A percentile compares a stretch with the other conserved stretches of the same genome.
These are phyloP conservation scores for Botryococcus braunii DNA, from an alignment of 163 green algal genomes.

Conservation along the genomic window DNA sequence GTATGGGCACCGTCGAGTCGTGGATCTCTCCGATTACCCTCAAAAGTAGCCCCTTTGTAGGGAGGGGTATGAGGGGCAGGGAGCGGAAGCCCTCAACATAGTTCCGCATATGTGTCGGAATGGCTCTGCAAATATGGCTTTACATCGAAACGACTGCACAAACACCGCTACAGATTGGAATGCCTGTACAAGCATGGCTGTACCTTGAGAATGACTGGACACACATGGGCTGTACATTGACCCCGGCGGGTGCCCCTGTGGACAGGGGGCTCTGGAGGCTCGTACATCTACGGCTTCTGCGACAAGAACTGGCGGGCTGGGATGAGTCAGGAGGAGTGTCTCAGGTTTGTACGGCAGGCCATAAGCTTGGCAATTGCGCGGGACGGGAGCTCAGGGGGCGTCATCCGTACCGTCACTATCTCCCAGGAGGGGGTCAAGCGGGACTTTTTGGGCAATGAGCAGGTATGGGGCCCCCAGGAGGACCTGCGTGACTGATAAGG, in stretches of 20 bases:
- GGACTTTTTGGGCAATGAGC: conserved; percentile 26
- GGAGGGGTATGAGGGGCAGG: neutral
- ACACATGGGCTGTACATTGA: neutral
- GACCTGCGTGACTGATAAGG: no score
- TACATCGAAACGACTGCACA: neutral
- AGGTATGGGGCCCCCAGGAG: no score
- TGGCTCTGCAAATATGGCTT: neutral
- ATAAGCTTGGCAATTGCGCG: conserved; percentile 68
- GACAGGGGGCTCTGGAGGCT: conserved; percentile 60
- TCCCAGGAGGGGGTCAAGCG: conserved; percentile 34
- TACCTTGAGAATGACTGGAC: neutral
- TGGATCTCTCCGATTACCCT: neutral
- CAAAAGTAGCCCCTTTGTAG: neutral
- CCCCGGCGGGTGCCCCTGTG: no score
- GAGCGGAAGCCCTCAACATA: neutral
- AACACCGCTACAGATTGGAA: neutral
- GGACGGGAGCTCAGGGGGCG: conserved; percentile 61
- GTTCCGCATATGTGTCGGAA: neutral
- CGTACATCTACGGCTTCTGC: conserved; percentile 69
- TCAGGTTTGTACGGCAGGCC: conserved; percentile 46
- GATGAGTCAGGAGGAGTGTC: conserved; percentile 57
- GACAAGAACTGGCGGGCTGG: conserved; percentile 46
- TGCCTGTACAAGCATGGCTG: neutral
- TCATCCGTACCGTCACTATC: conserved; percentile 41
- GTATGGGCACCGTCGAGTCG: no score